phyloP scores from a whole-genome alignment of 768 basidiomycete species.

The Suillus variegatus region DNA sequence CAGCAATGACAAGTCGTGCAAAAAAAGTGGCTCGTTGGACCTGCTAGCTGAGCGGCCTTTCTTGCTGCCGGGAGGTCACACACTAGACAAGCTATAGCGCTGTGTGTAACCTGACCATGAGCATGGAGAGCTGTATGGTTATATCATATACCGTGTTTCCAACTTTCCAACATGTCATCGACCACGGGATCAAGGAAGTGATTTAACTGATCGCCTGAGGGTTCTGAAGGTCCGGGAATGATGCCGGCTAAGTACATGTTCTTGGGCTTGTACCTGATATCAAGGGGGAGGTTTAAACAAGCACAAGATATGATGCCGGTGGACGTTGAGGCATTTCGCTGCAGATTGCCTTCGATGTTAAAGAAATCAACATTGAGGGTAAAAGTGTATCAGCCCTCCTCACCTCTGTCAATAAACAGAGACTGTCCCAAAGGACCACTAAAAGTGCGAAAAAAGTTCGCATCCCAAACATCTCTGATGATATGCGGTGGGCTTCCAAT shows the following conservation, averaged over 20 bases:
- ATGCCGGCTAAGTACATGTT: too few species aligned
- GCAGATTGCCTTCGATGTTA: constrained; percentile 32
- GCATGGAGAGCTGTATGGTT: too few species aligned
- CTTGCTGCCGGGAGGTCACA: too few species aligned
- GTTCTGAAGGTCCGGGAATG: too few species aligned
- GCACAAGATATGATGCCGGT: constrained; percentile 17
- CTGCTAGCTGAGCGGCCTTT: too few species aligned
- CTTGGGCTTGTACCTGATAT: too few species aligned
- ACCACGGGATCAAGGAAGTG: constrained; percentile 15
- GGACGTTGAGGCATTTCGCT: constrained; percentile 27
- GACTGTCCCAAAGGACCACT: constrained; percentile 18
- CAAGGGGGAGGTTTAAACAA: constrained; percentile 29
- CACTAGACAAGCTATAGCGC: too few species aligned
- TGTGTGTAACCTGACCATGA: too few species aligned
- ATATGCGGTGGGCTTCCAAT: not conserved
- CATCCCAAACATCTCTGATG: constrained; percentile 12
- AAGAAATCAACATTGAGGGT: constrained; percentile 36
- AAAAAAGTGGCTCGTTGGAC: too few species aligned
- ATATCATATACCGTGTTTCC: too few species aligned
- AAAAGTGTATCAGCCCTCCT: constrained; percentile 33
- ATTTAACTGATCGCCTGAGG: constrained; percentile 30
- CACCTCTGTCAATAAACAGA: constrained; percentile 14
- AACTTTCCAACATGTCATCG: too few species aligned
- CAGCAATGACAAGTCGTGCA: too few species aligned
- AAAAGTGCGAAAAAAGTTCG: constrained; percentile 31